phyloP scores from a whole-genome alignment of 169 alveolate genomes.

The Cryptosporidium xiaoi region DNA sequence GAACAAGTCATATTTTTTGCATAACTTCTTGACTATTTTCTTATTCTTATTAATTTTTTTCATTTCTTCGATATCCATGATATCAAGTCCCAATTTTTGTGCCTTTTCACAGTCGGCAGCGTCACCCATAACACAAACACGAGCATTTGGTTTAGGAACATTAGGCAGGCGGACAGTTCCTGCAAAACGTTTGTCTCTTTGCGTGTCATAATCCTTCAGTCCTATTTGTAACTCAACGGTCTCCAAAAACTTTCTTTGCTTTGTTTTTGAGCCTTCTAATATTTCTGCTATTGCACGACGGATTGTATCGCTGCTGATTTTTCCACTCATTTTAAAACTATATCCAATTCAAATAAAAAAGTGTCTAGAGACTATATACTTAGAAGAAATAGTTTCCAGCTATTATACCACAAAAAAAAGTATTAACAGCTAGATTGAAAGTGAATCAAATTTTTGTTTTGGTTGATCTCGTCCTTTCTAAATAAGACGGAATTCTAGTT shows the following conservation, averaged over 20 bases:
- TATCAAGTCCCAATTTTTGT: constrained; percentile 94
- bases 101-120: constrained; percentile 99
- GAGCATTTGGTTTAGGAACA: constrained; percentile 95
- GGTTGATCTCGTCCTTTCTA: too few relatives aligned
- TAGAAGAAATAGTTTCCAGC: too few relatives aligned
- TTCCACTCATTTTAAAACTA: constrained; percentile 52
- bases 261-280: constrained; percentile 92
- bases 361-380: too few relatives aligned
- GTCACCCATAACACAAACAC: constrained; percentile 99
- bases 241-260: constrained; percentile 96
- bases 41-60: constrained; percentile 99
- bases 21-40: constrained; percentile 97
- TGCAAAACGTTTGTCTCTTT: constrained; percentile 99
- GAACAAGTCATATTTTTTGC: constrained; percentile 95
- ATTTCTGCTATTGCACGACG: constrained; percentile 91
- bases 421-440: background rate
- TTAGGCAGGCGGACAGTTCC: constrained; percentile 98
- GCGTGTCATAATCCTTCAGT: constrained; percentile 99
- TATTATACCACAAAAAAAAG: too few relatives aligned
- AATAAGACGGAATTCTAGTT: too few relatives aligned
- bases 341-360: too few relatives aligned
- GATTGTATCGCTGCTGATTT: constrained; percentile 47
- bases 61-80: constrained; percentile 97
- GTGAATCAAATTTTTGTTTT: too few relatives aligned
- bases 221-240: constrained; percentile 99